A percentile compares a stretch with the other conserved stretches of the same genome.
These are phyloP conservation scores for Suhomyces guaymorum DNA, from an alignment of 1,139 yeast genomes.

Conservation along the genomic window DNA sequence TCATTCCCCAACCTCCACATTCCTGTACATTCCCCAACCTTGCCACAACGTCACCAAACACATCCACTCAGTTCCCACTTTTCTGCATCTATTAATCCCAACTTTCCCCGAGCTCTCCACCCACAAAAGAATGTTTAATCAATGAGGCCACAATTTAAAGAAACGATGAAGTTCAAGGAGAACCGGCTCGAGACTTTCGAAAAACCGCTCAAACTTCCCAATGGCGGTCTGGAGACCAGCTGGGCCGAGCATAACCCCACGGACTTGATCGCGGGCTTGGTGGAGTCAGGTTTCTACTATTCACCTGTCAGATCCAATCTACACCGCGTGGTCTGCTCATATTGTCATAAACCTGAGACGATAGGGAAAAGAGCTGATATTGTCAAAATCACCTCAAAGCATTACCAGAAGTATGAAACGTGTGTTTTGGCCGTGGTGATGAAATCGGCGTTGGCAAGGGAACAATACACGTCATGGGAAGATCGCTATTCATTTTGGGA, in stretches of 20 bases:
- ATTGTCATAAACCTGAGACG: slow-evolving; percentile 54
- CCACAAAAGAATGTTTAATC: neutral
- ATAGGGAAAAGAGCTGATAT: slow-evolving; percentile 31
- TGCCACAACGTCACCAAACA: neutral
- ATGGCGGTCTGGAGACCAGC: slow-evolving; percentile 19
- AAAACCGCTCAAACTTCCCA: slow-evolving; percentile 10
- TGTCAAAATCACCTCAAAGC: slow-evolving; percentile 42
- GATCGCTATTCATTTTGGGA: slow-evolving; percentile 15
- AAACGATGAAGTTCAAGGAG: slow-evolving; percentile 20
- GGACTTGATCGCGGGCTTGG: slow-evolving; percentile 45
- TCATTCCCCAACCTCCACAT: neutral
- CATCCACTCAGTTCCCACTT: neutral
- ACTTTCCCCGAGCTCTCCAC: neutral
- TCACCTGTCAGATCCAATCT: slow-evolving; percentile 52
- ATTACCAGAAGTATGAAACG: slow-evolving; percentile 36
- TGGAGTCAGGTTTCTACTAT: slow-evolving; percentile 70
- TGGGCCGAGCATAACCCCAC: slow-evolving; percentile 32
- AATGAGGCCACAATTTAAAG: slow-evolving; percentile 18
- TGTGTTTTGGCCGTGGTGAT: slow-evolving; percentile 30
- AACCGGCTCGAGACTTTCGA: slow-evolving; percentile 32
- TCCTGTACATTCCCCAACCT: neutral
- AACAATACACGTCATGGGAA: slow-evolving; percentile 8
- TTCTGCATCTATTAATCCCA: neutral
- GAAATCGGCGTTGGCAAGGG: slow-evolving; percentile 20
- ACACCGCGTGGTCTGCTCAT: slow-evolving; percentile 60